Base-by-base conservation (phyloP, 2,329 filamentous ascomycete genomes). In the Zalaria sp. region DNA sequence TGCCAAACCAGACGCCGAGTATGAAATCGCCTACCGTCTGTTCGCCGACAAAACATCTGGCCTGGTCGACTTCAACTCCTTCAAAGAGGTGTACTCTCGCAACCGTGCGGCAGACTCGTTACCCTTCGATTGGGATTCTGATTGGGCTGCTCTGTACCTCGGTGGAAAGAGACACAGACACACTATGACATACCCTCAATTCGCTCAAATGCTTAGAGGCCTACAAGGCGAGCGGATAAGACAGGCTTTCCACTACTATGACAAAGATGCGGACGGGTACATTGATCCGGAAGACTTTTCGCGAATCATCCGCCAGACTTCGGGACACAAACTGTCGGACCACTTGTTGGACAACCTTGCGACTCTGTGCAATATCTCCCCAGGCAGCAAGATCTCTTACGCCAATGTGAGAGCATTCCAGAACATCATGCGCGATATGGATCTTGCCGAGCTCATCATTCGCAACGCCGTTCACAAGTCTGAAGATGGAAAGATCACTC, bases 401-500 rank as follows among this genome's bases (percentile, higher is more conserved):
- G 87, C 91, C 60, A 95, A 93, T 58, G 91, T 98, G 28, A 79
- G 91, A 51, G 91, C 91, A 32, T 98, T 98, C 69, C 88, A 94
- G 68, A 98, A 98, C 61, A 81, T 98, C 64, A 89, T 98, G 53
- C 81, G 83, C 56, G 88, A 96, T 65, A 95, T 98, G 85, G 91
- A 98, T 56, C 74, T 96, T 55, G 85, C 96, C 39, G 91, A 98
- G 68, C 69, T 93, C 51, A 87, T 98, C 57, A 76, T 98, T 49
- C 79, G 86, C 51, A 86, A 86, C 56, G 91, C 91, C 32, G 83
- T 86, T 49, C 67, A 71, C 53, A 87, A 88, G 67, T 93, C 84
- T 60, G 52, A 67, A 7, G 91, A 98, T 60, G 86, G 87, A 57
- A 93, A 86, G 67, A 96, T 98, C 58, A 95, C 89, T 4, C 78